Conservation (phyloP, 2,329 filamentous ascomycete genomes). For the Pestalotiopsis sp. region DNA sequence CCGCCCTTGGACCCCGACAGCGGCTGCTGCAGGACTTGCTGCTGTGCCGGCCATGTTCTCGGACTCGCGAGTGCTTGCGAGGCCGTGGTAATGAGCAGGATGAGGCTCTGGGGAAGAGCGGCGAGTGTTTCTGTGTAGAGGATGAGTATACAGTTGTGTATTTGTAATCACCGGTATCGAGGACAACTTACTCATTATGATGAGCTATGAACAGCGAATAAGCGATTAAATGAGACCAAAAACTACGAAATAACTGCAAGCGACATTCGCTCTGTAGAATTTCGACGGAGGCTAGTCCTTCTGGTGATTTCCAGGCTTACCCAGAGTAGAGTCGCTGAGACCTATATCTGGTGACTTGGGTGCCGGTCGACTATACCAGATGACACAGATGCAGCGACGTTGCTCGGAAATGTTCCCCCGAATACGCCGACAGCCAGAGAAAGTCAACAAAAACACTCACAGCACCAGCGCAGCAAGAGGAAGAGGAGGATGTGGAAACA, state of each 20-base stretch:
- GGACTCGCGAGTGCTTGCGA: conserved; percentile 18
- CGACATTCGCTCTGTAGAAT: no score
- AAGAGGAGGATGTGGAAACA: no score
- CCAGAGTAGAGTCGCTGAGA: not conserved
- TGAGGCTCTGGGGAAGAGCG: not conserved
- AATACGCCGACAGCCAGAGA: not conserved
- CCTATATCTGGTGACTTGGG: not conserved
- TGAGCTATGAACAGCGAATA: not conserved
- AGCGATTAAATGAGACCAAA: not conserved
- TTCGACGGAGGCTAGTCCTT: no score
- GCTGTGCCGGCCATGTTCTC: conserved; percentile 22
- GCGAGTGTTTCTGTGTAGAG: not conserved
- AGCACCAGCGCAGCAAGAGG: not conserved
- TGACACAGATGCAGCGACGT: not conserved
- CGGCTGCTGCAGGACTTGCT: conserved; percentile 19
- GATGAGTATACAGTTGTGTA: not conserved
- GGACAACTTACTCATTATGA: not conserved
- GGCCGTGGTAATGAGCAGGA: not conserved
- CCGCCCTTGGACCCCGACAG: conserved; percentile 24
- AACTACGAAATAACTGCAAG: not conserved
- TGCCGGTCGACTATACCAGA: not conserved
- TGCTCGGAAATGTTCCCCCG: not conserved
- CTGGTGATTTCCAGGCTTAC: not conserved
- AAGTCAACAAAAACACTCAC: not conserved
- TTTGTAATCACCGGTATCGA: not conserved